Base-by-base conservation (phyloP, 768 basidiomycete species). In the Suillus bovinus region DNA sequence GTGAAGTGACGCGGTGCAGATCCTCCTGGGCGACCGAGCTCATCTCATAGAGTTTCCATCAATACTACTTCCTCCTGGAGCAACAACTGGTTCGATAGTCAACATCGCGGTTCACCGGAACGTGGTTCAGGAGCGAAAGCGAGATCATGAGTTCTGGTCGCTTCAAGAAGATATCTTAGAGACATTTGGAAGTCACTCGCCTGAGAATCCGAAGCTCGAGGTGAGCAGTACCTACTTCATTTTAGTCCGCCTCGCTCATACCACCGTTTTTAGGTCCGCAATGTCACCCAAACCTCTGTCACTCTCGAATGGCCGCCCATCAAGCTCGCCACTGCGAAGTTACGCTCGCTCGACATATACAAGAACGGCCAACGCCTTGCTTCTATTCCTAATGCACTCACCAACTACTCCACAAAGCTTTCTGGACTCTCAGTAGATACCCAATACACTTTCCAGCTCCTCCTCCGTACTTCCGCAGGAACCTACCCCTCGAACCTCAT, bases 31-130 rank as follows among this genome's bases (percentile, higher is more conserved):
- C 17, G 94, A 93, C 74, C 86, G 94, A 47, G 96, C 96, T 20
- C 96, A 99, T 71, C 83, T 99, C 39, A 96, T 99, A 69, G 96
- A 99, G 76, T 99, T 99, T 74, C 97, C 97, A 1, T 99, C 97
- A 0, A 82, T 99, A 42, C 84, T 99, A 1, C 80, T 99, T 8
- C 97, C 97, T 1, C 92, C 95, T 0, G 96, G 96, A 16, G 89
- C 94, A 1, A 88, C 90, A 10, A 87, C 96, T 0, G 97, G 97
- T 6, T 97, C 94, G 22, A 98, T 99, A 67, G 93, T 99, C 68
- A 97, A 94, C 73, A 99, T 99, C 74, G 88, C 95, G 3, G 96
- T 99, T 16, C 86, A 93, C 70, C 90, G 94, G 66, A 97, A 99
- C 72, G 76, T 86, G 36, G 72, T 80, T 0, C 95, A 96, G 69